Evolutionary conservation across 495 filamentous ascomycete species (phyloP).

Genomic region (Alectoria sarmentosa): DNA sequence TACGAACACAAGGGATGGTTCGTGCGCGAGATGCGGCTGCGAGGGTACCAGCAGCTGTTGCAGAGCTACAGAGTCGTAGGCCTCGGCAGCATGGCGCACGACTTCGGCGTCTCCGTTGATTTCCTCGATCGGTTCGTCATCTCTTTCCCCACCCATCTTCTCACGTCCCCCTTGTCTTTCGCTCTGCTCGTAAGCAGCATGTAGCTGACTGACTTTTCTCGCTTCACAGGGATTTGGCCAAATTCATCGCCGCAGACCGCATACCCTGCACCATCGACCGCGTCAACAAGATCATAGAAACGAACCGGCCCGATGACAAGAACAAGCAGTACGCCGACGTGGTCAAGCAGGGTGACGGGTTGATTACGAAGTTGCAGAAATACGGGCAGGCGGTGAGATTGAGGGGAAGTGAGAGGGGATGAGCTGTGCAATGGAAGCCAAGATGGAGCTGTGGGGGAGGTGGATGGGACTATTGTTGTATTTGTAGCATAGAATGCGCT

Average conservation of each 20-base stretch:
- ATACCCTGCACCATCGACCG: constrained; percentile 96
- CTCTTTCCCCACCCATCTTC: background rate
- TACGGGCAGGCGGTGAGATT: constrained; percentile 94
- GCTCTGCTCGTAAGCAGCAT: background rate
- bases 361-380: constrained; percentile 98
- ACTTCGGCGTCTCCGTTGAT: constrained; percentile 94
- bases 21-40: constrained; percentile 93
- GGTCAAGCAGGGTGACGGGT: constrained; percentile 90
- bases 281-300: constrained; percentile 96
- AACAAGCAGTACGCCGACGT: constrained; percentile 98
- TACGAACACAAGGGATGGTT: constrained; percentile 93
- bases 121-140: constrained; percentile 76
- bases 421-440: too few species aligned
- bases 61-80: constrained; percentile 97
- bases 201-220: background rate
- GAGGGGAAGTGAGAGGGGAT: constrained; percentile 84
- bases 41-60: constrained; percentile 93
- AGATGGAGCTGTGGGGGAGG: too few species aligned
- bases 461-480: constrained; percentile 6
- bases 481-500: constrained; percentile 8
- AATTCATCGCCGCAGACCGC: constrained; percentile 91
- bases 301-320: constrained; percentile 94
- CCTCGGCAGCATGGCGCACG: constrained; percentile 87
- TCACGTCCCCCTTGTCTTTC: too few species aligned
- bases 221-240: constrained; percentile 69